Conservation (phyloP, 2,329 filamentous ascomycete species). For the Colletotrichum magnum region DNA sequence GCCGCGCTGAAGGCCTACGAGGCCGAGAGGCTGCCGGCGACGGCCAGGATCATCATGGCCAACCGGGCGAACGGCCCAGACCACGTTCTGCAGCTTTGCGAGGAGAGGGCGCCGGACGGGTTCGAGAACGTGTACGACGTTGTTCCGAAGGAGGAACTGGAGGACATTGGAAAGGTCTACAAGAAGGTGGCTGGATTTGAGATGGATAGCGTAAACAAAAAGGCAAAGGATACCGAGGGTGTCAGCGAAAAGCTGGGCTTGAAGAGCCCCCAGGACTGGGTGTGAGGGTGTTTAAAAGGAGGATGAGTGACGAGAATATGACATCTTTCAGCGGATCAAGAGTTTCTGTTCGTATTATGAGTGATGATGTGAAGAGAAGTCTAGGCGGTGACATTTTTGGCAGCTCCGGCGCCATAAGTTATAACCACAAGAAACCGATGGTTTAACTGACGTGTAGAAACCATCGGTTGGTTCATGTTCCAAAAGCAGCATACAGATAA, state of each 20-base stretch:
- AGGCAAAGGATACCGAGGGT: conserved; percentile 15
- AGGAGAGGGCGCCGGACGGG: conserved; percentile 26
- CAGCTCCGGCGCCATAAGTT: too few relatives aligned
- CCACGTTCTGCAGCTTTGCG: conserved; percentile 26
- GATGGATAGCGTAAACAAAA: conserved; percentile 26
- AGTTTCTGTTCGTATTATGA: too few relatives aligned
- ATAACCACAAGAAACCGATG: too few relatives aligned
- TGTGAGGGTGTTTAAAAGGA: too few relatives aligned
- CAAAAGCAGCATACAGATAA: too few relatives aligned
- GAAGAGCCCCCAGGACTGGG: conserved; percentile 14
- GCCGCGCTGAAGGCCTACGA: conserved; percentile 23
- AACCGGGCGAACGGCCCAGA: conserved; percentile 29
- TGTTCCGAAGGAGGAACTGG: conserved; percentile 21
- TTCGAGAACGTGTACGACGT: conserved; percentile 25
- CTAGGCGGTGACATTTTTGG: too few relatives aligned
- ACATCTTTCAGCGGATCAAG: too few relatives aligned
- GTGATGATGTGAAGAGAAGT: too few relatives aligned
- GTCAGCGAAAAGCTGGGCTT: conserved; percentile 10
- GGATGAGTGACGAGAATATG: too few relatives aligned
- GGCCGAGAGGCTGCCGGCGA: conserved; percentile 21
- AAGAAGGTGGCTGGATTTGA: conserved; percentile 32
- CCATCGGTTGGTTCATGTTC: too few relatives aligned
- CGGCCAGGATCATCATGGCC: conserved; percentile 24
- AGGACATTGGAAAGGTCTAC: conserved; percentile 22
- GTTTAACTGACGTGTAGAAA: too few relatives aligned